Percentiles rank a stretch among this genome's conserved stretches.
Evolutionary conservation across 768 basidiomycete genomes (phyloP).

Genomic region (Suillus lakei): DNA sequence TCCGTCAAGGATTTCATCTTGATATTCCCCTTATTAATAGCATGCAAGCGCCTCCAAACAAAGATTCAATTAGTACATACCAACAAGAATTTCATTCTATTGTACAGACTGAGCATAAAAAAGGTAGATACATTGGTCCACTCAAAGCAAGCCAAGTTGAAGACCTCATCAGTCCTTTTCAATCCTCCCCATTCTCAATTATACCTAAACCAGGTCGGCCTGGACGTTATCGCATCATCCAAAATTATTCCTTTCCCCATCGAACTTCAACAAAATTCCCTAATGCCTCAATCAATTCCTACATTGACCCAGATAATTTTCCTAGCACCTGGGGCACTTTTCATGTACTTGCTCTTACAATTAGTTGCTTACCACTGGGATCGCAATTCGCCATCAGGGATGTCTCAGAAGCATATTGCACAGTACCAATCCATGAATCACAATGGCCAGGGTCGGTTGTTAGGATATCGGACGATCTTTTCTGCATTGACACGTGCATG

Average conservation of each 20-base stretch:
- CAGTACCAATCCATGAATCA: slow-evolving; percentile 22
- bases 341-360: background rate
- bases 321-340: slow-evolving; percentile 44
- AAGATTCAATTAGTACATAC: slow-evolving; percentile 23
- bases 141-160: slow-evolving; percentile 17
- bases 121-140: slow-evolving; percentile 40
- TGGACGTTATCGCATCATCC: slow-evolving; percentile 37
- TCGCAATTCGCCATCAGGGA: slow-evolving; percentile 30
- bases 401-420: slow-evolving; percentile 28
- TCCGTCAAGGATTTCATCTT: background rate
- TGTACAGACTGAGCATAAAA: slow-evolving; percentile 14
- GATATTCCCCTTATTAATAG: background rate
- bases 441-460: slow-evolving; percentile 28
- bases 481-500: slow-evolving; percentile 31
- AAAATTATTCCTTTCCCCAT: slow-evolving; percentile 42
- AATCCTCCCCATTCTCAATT: slow-evolving; percentile 41
- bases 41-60: slow-evolving; percentile 1
- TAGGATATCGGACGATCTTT: slow-evolving; percentile 8
- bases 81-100: slow-evolving; percentile 14
- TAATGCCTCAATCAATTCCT: slow-evolving; percentile 27
- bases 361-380: slow-evolving; percentile 15
- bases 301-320: slow-evolving; percentile 32
- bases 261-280: slow-evolving; percentile 24
- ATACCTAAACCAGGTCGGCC: slow-evolving; percentile 41
- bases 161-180: slow-evolving; percentile 41